These are phyloP conservation scores for Candida endomychidarum DNA, from an alignment of 805 yeast genomes.

Conservation along the genomic window DNA sequence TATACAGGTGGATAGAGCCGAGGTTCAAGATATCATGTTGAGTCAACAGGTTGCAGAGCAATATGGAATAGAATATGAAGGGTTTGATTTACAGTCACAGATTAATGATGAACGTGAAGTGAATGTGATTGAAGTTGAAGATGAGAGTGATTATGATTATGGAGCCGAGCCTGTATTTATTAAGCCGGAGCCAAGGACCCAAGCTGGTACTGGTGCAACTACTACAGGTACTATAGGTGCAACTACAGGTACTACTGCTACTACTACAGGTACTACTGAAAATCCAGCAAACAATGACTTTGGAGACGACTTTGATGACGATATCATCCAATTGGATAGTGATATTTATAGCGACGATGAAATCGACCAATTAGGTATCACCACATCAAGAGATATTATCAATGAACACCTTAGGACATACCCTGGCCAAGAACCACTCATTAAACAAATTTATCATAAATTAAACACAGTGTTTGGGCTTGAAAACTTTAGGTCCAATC, in stretches of 20 bases:
- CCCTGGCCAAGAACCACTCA: slow-evolving; percentile 53
- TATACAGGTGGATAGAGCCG: slow-evolving; percentile 18
- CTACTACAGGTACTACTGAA: too few species aligned
- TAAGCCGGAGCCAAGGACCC: slow-evolving; percentile 4
- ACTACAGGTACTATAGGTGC: too few species aligned
- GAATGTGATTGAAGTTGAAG: slow-evolving; percentile 31
- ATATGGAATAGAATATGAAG: slow-evolving; percentile 26
- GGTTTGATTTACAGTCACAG: slow-evolving; percentile 31
- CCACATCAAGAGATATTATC: slow-evolving; percentile 15
- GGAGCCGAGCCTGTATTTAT: slow-evolving; percentile 13
- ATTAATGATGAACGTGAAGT: slow-evolving; percentile 42
- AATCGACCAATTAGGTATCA: slow-evolving; percentile 26
- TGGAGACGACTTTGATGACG: neutral
- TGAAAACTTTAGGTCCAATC: slow-evolving; percentile 72
- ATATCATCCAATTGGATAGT: slow-evolving; percentile 1
- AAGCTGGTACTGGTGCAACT: neutral
- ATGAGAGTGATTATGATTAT: slow-evolving; percentile 26
- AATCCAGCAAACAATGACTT: too few species aligned
- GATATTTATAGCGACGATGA: slow-evolving; percentile 17
- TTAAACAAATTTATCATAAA: slow-evolving; percentile 61
- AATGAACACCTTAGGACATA: slow-evolving; percentile 20
- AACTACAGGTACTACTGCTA: neutral
- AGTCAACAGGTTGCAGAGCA: slow-evolving; percentile 36
- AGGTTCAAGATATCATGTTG: slow-evolving; percentile 26
- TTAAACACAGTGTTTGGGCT: slow-evolving; percentile 63